Conservation (phyloP, 2,329 filamentous ascomycete species). For the Exophiala calicioides region DNA sequence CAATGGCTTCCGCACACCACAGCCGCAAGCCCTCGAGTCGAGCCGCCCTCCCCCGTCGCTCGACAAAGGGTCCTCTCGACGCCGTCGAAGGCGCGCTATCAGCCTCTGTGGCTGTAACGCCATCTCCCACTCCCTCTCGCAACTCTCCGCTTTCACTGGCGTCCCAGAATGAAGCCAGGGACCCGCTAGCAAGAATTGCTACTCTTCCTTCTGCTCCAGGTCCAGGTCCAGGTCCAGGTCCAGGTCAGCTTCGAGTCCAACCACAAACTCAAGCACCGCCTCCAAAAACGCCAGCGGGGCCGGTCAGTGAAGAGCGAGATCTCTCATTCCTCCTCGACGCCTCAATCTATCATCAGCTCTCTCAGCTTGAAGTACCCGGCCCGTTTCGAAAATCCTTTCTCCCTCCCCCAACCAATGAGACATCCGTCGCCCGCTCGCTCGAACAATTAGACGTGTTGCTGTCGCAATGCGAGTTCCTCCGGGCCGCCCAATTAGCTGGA, state of each 20-base stretch:
- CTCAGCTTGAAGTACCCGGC: constrained; percentile 59
- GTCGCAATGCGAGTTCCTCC: constrained; percentile 72
- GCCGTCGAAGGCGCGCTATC: constrained; percentile 64
- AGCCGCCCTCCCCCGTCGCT: constrained; percentile 57
- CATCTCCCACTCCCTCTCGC: constrained; percentile 7
- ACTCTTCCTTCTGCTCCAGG: background rate
- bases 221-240: background rate
- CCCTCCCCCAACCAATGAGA: constrained; percentile 60
- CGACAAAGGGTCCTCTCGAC: constrained; percentile 78
- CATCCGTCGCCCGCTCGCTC: constrained; percentile 49
- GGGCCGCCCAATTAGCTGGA: constrained; percentile 61
- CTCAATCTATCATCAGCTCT: constrained; percentile 79
- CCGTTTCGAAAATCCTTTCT: constrained; percentile 70
- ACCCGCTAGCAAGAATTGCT: background rate
- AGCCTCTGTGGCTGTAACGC: constrained; percentile 4
- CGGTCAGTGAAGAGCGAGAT: constrained; percentile 58
- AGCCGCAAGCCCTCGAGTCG: constrained; percentile 26
- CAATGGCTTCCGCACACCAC: constrained; percentile 18
- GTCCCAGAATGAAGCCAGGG: constrained; percentile 4
- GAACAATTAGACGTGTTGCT: constrained; percentile 64
- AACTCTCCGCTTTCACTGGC: constrained; percentile 2
- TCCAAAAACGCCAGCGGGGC: background rate
- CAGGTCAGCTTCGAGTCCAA: too few species aligned
- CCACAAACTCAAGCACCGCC: too few species aligned
- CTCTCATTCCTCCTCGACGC: constrained; percentile 78